Conservation (phyloP, 768 basidiomycete species). For the Lactarius hatsudake region DNA sequence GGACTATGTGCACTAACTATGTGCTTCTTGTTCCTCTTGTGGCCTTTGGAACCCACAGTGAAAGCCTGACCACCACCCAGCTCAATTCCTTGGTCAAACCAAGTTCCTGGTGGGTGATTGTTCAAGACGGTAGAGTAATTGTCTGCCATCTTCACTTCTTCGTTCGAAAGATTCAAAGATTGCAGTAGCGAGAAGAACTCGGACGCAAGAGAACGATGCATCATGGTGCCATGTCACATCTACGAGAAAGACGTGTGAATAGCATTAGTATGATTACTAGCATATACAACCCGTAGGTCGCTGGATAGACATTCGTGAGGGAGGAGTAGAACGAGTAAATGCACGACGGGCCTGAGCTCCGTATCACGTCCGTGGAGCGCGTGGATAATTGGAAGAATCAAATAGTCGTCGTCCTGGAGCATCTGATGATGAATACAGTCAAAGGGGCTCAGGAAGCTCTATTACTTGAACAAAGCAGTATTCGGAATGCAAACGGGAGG, state of each 20-base stretch:
- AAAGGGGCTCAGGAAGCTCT: neutral
- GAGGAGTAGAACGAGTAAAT: slow-evolving; percentile 45
- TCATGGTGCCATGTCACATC: slow-evolving; percentile 62
- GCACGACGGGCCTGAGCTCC: slow-evolving; percentile 37
- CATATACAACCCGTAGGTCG: slow-evolving; percentile 44
- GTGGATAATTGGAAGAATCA: slow-evolving; percentile 54
- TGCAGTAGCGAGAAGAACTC: slow-evolving; percentile 51
- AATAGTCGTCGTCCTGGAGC: slow-evolving; percentile 64
- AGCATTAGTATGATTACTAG: slow-evolving; percentile 31
- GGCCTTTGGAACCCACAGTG: slow-evolving; percentile 56
- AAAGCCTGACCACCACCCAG: slow-evolving; percentile 61
- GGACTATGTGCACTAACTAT: slow-evolving; percentile 44
- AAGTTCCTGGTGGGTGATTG: slow-evolving; percentile 55
- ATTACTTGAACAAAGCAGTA: slow-evolving; percentile 64
- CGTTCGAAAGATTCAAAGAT: slow-evolving; percentile 43
- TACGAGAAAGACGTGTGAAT: slow-evolving; percentile 61
- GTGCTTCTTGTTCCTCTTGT: slow-evolving; percentile 54
- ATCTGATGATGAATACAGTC: slow-evolving; percentile 5
- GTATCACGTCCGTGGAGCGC: slow-evolving; percentile 45
- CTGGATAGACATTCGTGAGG: slow-evolving; percentile 59
- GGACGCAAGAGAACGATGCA: slow-evolving; percentile 42
- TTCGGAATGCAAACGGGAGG: slow-evolving; percentile 44
- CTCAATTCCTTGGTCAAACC: slow-evolving; percentile 63
- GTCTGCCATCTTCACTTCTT: slow-evolving; percentile 66
- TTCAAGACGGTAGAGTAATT: slow-evolving; percentile 63